These are phyloP conservation scores for Mortierella sp. DNA, from an alignment of 371 early-diverging fungal genomes.

Conservation along the genomic window DNA sequence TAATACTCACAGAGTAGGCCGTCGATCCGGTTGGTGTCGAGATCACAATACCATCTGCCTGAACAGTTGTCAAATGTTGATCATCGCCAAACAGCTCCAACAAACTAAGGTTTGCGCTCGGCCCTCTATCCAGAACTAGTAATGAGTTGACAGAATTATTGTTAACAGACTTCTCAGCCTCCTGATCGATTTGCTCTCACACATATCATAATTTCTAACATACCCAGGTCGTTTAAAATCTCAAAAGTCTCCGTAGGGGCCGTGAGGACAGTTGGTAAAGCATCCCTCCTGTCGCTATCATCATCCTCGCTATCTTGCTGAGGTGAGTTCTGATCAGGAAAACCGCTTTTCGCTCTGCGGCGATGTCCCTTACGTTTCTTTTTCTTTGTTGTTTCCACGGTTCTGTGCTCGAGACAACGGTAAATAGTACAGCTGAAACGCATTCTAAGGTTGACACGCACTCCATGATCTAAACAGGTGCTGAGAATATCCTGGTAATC, in stretches of 20 bases:
- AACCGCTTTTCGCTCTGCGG: constrained; percentile 10
- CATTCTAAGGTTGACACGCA: constrained; percentile 90
- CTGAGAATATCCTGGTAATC: constrained; percentile 69
- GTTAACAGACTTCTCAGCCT: not conserved
- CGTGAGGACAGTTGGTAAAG: constrained; percentile 42
- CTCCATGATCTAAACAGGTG: constrained; percentile 75
- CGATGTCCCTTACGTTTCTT: constrained; percentile 48
- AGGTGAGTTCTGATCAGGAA: not conserved
- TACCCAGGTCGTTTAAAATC: constrained; percentile 78
- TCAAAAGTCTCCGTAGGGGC: constrained; percentile 64
- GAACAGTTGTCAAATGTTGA: constrained; percentile 84
- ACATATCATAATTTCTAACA: not conserved
- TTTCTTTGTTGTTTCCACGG: constrained; percentile 35
- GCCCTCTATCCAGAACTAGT: constrained; percentile 87
- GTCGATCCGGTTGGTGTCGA: constrained; percentile 97
- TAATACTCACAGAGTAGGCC: constrained; percentile 84
- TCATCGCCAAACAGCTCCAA: constrained; percentile 93
- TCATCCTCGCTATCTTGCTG: constrained; percentile 38
- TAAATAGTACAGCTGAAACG: constrained; percentile 90
- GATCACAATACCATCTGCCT: constrained; percentile 92
- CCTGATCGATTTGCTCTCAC: no score
- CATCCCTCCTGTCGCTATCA: constrained; percentile 15
- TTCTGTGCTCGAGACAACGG: constrained; percentile 60
- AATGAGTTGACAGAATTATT: not conserved
- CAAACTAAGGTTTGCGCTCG: constrained; percentile 87